phyloP scores from a whole-genome alignment of 306 rosid species.

The Quillaja saponaria region DNA sequence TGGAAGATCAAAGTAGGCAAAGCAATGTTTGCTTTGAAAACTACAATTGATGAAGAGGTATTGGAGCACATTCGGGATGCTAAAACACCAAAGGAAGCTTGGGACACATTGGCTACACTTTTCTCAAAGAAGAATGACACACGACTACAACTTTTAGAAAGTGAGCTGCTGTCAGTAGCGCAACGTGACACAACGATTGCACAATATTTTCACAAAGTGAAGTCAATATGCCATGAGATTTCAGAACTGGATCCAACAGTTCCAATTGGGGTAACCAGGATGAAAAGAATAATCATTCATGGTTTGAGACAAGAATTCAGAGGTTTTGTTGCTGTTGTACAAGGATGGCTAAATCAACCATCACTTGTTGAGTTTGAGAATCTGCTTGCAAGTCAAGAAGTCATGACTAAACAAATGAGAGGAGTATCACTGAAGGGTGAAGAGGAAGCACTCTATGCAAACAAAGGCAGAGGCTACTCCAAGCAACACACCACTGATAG shows the following conservation, averaged over 20 bases:
- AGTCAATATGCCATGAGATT: no score
- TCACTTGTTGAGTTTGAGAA: background rate
- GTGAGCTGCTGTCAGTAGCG: background rate
- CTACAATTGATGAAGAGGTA: background rate
- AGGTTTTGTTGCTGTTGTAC: no score
- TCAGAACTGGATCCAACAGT: background rate
- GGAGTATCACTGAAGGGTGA: constrained; percentile 12
- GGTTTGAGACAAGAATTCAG: background rate
- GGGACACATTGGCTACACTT: background rate
- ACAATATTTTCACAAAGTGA: background rate
- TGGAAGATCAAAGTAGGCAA: background rate
- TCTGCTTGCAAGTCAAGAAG: background rate
- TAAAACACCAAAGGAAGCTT: background rate
- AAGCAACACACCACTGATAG: background rate
- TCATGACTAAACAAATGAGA: constrained; percentile 9
- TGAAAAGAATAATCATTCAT: no score
- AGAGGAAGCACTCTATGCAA: constrained; percentile 11
- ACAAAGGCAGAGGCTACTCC: background rate
- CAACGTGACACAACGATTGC: background rate
- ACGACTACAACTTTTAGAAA: background rate
- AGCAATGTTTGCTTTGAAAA: background rate
- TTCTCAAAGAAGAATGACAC: constrained; percentile 7
- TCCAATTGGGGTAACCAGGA: no score
- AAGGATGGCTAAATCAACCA: background rate
- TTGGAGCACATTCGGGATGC: background rate